Base-by-base conservation (phyloP, 306 rosid species). In the Carpinus fangiana region DNA sequence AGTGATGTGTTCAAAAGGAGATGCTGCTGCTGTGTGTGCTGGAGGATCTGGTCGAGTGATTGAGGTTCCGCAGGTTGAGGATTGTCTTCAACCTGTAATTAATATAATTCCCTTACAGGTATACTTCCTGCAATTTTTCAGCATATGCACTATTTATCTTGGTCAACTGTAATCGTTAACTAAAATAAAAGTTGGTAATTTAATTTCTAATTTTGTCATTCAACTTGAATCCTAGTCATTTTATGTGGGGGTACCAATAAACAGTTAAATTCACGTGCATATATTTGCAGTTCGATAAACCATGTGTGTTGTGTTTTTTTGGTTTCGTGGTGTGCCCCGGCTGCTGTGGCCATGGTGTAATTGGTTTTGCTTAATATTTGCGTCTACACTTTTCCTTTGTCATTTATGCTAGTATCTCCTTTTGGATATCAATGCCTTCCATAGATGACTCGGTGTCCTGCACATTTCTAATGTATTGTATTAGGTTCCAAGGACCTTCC, bases 51-150 rank as follows among this genome's bases (percentile, higher is more conserved):
- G 96, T 82, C 86, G 99, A 83, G 89, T 76, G 59, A 86, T 95
- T 71, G 98, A 95, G 87, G 98, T 95, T 80, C 99, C 99, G 3
- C 90, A 75, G 66, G 97, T 93, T 48, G 98, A 81, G 81, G 99
- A 95, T 86, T 95, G 98, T 81, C 99, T 95, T 83, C 99, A 95
- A 79, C 99, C 99, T 28, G 99, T 95, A 48, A 84, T 95, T 79
- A 95, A 95, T 72, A 84, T 95, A 80, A 88, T 95, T 81, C 98
- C 98, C 23, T 83, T 93, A 67, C 98, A 95, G 98, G 98, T 91
- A 81, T 43, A n/a, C 54, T 23, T 45, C 23, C 69, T 70, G 59
- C 45, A 52, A 16, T 61, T 76, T 80, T 38, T 48, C 5, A 36
- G 43, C 12, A 68, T 18, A 45, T 56, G 54, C 11, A 41, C 66